Evolutionary conservation across 208 protist genomes (phyloP).

Genomic region (Trypanosoma brucei): DNA sequence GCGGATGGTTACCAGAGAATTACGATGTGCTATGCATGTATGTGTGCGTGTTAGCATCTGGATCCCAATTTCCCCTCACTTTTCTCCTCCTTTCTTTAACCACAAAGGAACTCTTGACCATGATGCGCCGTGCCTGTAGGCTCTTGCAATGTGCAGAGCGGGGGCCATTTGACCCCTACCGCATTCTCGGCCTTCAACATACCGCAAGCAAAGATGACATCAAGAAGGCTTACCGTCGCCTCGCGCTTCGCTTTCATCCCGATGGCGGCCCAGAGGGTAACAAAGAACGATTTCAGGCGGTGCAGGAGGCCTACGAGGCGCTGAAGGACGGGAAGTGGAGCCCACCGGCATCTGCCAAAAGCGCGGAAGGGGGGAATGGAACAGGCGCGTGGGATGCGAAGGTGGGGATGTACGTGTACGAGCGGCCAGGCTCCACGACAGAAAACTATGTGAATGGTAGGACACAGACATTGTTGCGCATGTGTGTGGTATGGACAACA

Average conservation of each 20-base stretch:
- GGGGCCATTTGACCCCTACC: conserved; percentile 80
- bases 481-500: conserved; percentile 52
- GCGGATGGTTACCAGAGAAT: no score
- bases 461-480: conserved; percentile 41
- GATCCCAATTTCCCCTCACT: conserved; percentile 5
- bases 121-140: conserved; percentile 29
- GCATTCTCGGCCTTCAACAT: conserved; percentile 63
- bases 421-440: conserved; percentile 69
- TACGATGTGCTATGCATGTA: background rate
- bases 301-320: conserved; percentile 81
- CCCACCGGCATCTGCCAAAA: background rate
- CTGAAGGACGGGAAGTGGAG: conserved; percentile 60
- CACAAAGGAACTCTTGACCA: conserved; percentile 3
- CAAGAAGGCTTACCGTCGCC: conserved; percentile 60
- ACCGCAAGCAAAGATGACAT: conserved; percentile 62
- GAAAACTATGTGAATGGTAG: conserved; percentile 65
- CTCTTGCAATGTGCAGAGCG: conserved; percentile 30
- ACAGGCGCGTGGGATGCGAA: conserved; percentile 40
- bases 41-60: conserved; percentile 1
- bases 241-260: conserved; percentile 73
- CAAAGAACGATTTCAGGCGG: conserved; percentile 58
- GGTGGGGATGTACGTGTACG: conserved; percentile 75
- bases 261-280: conserved; percentile 73
- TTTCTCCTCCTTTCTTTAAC: conserved; percentile 7
- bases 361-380: conserved; percentile 9